Base-by-base conservation (phyloP, 2,329 filamentous ascomycete species). In the Aspergillus carbonarius region DNA sequence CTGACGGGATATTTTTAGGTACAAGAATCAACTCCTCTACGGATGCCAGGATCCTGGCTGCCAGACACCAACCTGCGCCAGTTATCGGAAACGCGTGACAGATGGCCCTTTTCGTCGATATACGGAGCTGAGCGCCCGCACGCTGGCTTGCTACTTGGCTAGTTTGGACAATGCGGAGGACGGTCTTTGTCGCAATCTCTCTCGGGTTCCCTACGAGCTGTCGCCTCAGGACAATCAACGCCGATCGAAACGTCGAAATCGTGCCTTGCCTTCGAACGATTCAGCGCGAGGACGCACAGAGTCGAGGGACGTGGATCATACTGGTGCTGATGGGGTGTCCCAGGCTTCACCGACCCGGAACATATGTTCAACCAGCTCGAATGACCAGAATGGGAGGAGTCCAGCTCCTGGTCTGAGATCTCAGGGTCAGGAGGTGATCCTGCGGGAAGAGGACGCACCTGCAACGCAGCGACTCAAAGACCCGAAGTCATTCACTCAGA, bases 51-150 rank as follows among this genome's bases (percentile, higher is more conserved):
- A 84, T 63, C 78, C 82, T 54, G 79, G 82, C 53, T 96, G 92
- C 75, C 81, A 80, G 35, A 93, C 87, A 1, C 77, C 91, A 13
- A 93, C 91, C 13, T 96, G 92, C 77, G 89, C 93, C 69, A 92
- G 88, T 61, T 92, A 85, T 72, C 86, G 90, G 56, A 89, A 84
- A 73, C 84, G 89, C 64, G 78, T 88, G 40, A 83, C 85, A 34
- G 85, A 85, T 63, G 83, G 83, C 0, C 91, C 91, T 2, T 84
- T 92, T 66, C 87, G 91, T 60, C 84, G 88, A 68, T 95, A 93
- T 68, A 96, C 89, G 58, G 83, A 88, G 20, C 86, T 92, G 47
- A 96, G 91, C 68, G 92, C 92, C 8, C 85, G 91, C 67, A 91
- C 90, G 1, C 77, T 96, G 32, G 92, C 92, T 12, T 85, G 91